Percentiles rank a stretch among this genome's conserved stretches.
phyloP scores from a whole-genome alignment of 306 rosid species.

The Corylus heterophylla region DNA sequence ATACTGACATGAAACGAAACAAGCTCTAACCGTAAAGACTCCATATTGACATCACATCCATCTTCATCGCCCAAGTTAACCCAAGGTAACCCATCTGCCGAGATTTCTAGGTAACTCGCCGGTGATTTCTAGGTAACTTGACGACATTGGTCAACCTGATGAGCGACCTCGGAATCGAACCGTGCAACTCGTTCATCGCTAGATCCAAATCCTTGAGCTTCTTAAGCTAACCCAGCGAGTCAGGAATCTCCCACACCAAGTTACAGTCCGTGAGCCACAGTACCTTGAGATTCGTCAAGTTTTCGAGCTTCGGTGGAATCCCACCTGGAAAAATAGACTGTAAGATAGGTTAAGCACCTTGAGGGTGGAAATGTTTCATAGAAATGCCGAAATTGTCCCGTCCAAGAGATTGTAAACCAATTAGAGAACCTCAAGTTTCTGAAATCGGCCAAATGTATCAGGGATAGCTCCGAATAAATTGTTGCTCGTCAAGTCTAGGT shows the following conservation, averaged over 20 bases:
- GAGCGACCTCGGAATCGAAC: constrained; percentile 58
- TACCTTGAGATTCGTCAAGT: constrained; percentile 55
- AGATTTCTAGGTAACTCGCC: too few species aligned
- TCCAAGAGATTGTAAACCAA: constrained; percentile 64
- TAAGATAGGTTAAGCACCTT: constrained; percentile 74
- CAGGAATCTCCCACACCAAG: constrained; percentile 67
- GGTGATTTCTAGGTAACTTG: constrained; percentile 25
- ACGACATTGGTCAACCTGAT: constrained; percentile 37
- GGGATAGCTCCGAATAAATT: constrained; percentile 81
- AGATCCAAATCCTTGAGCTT: constrained; percentile 61
- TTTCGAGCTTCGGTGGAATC: constrained; percentile 68
- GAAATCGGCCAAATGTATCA: constrained; percentile 48
- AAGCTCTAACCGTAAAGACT: neutral
- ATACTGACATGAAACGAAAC: neutral
- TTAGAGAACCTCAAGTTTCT: constrained; percentile 61
- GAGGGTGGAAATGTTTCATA: constrained; percentile 59
- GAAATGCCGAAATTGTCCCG: constrained; percentile 49
- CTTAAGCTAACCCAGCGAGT: constrained; percentile 52
- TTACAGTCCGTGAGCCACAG: constrained; percentile 71
- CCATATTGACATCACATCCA: neutral
- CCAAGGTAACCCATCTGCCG: too few species aligned
- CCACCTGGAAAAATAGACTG: constrained; percentile 59
- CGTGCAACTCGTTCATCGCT: constrained; percentile 52
- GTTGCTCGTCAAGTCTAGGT: constrained; percentile 75
- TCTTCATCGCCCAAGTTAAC: neutral